A percentile compares a stretch with the other conserved stretches of the same genome.
Evolutionary conservation across 495 filamentous ascomycete genomes (phyloP).

Genomic region (Aspergillus leporis): DNA sequence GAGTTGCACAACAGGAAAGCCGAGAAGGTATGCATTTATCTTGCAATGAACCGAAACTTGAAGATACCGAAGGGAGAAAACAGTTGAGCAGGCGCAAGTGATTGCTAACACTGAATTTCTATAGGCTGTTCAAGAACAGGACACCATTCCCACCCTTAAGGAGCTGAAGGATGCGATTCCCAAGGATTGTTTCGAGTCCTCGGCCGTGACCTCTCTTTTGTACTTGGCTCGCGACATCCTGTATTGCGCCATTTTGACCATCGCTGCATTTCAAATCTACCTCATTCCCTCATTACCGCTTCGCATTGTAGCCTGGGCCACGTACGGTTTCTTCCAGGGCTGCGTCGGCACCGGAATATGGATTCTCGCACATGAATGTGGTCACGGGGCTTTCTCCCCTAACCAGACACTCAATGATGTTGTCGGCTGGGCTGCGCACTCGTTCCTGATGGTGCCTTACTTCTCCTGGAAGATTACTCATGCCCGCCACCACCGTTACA

Average conservation of each 20-base stretch:
- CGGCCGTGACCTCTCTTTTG: slow-evolving; percentile 55
- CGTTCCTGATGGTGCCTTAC: slow-evolving; percentile 66
- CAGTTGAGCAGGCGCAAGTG: not conserved
- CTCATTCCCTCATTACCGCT: slow-evolving; percentile 41
- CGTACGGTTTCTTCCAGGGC: slow-evolving; percentile 74
- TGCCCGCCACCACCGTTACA: slow-evolving; percentile 68
- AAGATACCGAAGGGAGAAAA: not conserved
- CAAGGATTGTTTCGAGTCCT: slow-evolving; percentile 77
- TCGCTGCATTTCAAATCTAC: slow-evolving; percentile 37
- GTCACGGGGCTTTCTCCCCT: slow-evolving; percentile 72
- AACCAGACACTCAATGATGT: slow-evolving; percentile 62
- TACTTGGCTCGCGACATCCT: slow-evolving; percentile 73
- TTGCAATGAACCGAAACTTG: not conserved
- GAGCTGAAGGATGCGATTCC: slow-evolving; percentile 81
- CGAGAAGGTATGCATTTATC: not conserved
- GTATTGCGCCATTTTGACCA: slow-evolving; percentile 63
- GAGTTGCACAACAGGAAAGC: not conserved
- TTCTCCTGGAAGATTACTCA: slow-evolving; percentile 79
- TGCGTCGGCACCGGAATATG: slow-evolving; percentile 78
- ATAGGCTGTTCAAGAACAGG: not conserved
- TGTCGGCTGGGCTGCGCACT: slow-evolving; percentile 68
- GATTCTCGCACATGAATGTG: slow-evolving; percentile 87
- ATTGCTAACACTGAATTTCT: not conserved
- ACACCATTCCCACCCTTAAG: slow-evolving; percentile 63
- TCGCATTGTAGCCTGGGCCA: slow-evolving; percentile 60